Evolutionary conservation across 768 basidiomycete species (phyloP), one percentile per base, ranked within the genome.

Genomic region (Hericium coralloides): DNA sequence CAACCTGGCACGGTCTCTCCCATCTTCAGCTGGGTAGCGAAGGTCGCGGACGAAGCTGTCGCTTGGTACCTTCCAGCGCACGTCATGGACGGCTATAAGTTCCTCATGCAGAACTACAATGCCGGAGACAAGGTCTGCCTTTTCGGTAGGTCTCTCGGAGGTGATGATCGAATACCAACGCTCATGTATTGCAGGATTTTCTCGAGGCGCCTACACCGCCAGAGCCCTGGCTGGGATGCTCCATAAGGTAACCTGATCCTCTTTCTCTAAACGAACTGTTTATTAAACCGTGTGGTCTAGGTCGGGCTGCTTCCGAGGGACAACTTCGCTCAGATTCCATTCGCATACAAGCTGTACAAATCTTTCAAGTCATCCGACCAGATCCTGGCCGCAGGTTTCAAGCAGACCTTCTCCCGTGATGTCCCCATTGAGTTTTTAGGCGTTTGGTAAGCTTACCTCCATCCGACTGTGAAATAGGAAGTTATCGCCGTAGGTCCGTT

Each of bases 361-460:
- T 74, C 77, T 4, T 76, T 73, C 25, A 81, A 82, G 61, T 62
- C 70, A 18, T 67, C 66, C 2, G 77, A 79, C 4, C 53, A 76
- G 7, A 54, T 69, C 22, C 68, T 87, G 12, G 80, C 81, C 12
- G 75, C 76, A 2, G 83, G 84, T 10, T 93, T 89, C 70, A 92
- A 90, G 69, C 65, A 74, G 59, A 85, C 84, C 0, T 92, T 88
- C 66, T 86, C 82, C 53, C 78, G 74, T 37, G 68, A 72, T n/a
- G 85, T 91, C 7, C 70, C 75, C 18, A 76, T 92, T n/a, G 85
- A 90, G 14, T 92, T 92, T 55, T 68, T 93, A 49, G 90, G 90
- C 1, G 83, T 89, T 49, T 92, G 88, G 88, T 87, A 79, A 31
- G 51, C 45, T 12, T 12, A 41, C 8, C 6, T 7, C 38, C 53